Evolutionary conservation across 2,329 filamentous ascomycete genomes (phyloP), one percentile per base, ranked within the genome.

Genomic region (Dactylellina leptospora): DNA sequence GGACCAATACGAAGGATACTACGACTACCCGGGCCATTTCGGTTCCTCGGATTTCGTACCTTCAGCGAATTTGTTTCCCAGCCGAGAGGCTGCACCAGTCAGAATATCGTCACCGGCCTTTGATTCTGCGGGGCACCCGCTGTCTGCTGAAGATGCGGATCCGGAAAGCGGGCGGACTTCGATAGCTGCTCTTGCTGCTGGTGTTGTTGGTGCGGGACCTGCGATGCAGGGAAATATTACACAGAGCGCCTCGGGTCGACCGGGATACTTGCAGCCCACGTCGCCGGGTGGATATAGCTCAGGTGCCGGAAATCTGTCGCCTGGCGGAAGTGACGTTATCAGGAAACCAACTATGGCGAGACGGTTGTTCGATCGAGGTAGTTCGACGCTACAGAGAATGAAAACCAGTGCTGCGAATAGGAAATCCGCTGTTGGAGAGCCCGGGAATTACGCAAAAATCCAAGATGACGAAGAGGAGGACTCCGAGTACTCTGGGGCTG

Each of bases 271-370:
- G 25, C 62, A 60, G 25, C 9, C 59, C 18, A 11, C 47, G 2
- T 54, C 40, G 55, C 55, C 55, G 1, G 47, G 30, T 25, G 22
- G 44, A 23, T n/a, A n/a, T 5, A n/a, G 13, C 13, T n/a, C 36
- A 40, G 13, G 13, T 11, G 18, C 36, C 13, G n/a, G n/a, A n/a
- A n/a, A n/a, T n/a, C n/a, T n/a, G n/a, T 40, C 36, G 18, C 36
- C 23, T n/a, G 38, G 20, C 1, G 42, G 48, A 1, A 22, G 27
- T 18, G 68, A 72, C 6, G 38, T 72, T 33, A 64, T 72, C 18
- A n/a, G 68, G 36, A 72, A 72, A 44, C 68, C 68, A 13, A 72
- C 68, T 3, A 72, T 72, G 68, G 68, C 68, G 11, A 63, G 68
- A 16, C 36, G 68, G 10, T 50, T 72, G 42, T 72, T 72, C 28